phyloP scores from a whole-genome alignment of 2,329 filamentous ascomycete species.

The Colletotrichum phormii region DNA sequence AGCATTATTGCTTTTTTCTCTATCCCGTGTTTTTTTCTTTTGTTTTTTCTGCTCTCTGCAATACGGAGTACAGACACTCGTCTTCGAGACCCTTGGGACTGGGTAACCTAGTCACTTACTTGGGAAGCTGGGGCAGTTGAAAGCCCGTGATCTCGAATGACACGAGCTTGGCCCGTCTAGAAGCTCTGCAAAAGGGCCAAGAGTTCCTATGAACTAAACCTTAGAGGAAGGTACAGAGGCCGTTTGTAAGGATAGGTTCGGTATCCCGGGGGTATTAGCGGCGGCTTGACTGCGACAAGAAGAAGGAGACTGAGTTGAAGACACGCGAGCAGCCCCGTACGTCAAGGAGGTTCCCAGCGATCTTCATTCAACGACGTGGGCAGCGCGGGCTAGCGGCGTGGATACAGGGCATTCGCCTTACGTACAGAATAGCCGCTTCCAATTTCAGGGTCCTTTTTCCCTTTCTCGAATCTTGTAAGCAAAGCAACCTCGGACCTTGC shows the following conservation, averaged over 20 bases:
- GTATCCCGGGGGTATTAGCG: conserved; percentile 11
- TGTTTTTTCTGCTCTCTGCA: neutral
- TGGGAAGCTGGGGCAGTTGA: neutral
- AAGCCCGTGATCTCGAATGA: neutral
- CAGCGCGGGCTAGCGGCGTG: conserved; percentile 8
- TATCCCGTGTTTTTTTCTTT: neutral
- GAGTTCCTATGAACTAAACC: neutral
- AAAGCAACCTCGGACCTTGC: conserved; percentile 19
- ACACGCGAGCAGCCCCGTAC: conserved; percentile 28
- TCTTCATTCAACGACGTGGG: conserved; percentile 19
- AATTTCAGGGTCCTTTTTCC: conserved; percentile 31
- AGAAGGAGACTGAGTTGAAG: neutral
- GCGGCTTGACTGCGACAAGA: conserved; percentile 22
- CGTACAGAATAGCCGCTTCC: conserved; percentile 22
- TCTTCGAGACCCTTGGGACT: neutral
- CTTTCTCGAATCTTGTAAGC: neutral
- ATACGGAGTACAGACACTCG: too few species aligned
- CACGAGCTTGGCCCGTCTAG: neutral
- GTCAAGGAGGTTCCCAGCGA: conserved; percentile 27
- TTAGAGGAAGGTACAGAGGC: conserved; percentile 19
- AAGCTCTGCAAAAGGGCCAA: neutral
- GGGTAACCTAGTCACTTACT: neutral
- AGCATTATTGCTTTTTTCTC: conserved; percentile 16
- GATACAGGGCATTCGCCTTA: conserved; percentile 10
- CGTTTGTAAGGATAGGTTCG: neutral